phyloP scores from a whole-genome alignment of 768 basidiomycete species.

The Gloeostereum incarnatum region DNA sequence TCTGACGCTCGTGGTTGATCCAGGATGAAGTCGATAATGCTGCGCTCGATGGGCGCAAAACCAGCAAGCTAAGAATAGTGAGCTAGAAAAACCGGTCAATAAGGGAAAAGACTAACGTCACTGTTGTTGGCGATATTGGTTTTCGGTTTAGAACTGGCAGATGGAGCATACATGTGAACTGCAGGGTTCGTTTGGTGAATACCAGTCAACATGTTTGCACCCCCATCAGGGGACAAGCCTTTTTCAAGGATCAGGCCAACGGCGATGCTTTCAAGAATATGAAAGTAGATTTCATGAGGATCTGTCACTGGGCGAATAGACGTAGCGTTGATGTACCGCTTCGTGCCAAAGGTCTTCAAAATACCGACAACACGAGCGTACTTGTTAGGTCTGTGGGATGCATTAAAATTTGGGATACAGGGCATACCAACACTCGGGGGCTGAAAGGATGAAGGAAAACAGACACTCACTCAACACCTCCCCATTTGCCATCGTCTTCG shows the following conservation, averaged over 20 bases:
- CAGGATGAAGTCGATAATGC: constrained; percentile 60
- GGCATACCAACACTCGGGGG: constrained; percentile 14
- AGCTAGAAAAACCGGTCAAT: constrained; percentile 18
- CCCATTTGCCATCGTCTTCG: constrained; percentile 41
- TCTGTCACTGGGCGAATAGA: constrained; percentile 64
- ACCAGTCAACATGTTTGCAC: background rate
- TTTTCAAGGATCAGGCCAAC: constrained; percentile 58
- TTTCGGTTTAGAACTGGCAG: constrained; percentile 9
- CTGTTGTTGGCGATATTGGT: constrained; percentile 21
- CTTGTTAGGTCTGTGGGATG: constrained; percentile 48
- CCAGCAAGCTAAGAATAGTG: constrained; percentile 48
- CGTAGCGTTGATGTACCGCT: constrained; percentile 73
- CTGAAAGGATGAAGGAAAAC: background rate
- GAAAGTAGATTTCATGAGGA: constrained; percentile 73
- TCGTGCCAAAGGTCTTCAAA: constrained; percentile 75
- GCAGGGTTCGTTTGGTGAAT: constrained; percentile 18
- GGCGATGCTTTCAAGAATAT: constrained; percentile 66
- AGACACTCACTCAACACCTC: constrained; percentile 33
- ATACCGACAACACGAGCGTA: constrained; percentile 78
- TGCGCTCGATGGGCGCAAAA: constrained; percentile 48
- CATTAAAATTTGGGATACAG: constrained; percentile 6
- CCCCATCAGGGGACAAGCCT: constrained; percentile 42
- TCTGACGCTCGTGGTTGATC: constrained; percentile 37
- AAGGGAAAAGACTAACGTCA: constrained; percentile 28
- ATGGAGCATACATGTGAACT: constrained; percentile 16